These are phyloP conservation scores for Entomortierella lignicola DNA, from an alignment of 192 early-diverging fungal genomes.

Conservation along the genomic window DNA sequence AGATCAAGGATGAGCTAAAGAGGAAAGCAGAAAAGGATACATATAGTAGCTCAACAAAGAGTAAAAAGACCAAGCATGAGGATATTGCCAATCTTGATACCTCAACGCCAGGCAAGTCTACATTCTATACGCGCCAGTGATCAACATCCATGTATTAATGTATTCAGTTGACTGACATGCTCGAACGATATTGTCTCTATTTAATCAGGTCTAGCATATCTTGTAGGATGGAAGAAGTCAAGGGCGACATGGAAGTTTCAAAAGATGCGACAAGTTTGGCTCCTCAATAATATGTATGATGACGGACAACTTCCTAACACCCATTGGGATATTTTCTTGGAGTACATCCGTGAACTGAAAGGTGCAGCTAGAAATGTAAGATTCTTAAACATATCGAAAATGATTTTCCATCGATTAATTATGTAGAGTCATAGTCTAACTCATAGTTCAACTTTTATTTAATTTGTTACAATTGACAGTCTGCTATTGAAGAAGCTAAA, in stretches of 20 bases:
- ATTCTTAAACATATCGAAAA: not conserved
- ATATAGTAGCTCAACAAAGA: not conserved
- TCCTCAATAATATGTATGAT: slow-evolving; percentile 49
- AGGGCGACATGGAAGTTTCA: slow-evolving; percentile 55
- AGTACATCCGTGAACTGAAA: slow-evolving; percentile 53
- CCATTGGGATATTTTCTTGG: slow-evolving; percentile 50
- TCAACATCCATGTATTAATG: too few species aligned
- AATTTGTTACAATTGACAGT: slow-evolving; percentile 2
- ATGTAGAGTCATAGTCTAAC: too few species aligned
- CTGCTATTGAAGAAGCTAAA: slow-evolving; percentile 38
- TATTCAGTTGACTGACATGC: too few species aligned
- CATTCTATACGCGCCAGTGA: too few species aligned
- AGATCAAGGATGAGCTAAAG: slow-evolving; percentile 13
- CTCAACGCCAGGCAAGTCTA: slow-evolving; percentile 21
- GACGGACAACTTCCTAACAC: slow-evolving; percentile 35
- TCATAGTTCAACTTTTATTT: not conserved
- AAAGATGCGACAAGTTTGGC: slow-evolving; percentile 55
- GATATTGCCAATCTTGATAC: slow-evolving; percentile 19
- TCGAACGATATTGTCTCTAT: not conserved
- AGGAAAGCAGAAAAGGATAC: slow-evolving; percentile 27
- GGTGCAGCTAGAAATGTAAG: slow-evolving; percentile 54
- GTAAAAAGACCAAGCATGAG: slow-evolving; percentile 22
- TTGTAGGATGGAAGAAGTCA: slow-evolving; percentile 44
- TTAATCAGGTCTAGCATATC: slow-evolving; percentile 40
- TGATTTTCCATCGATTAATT: too few species aligned